A percentile compares a stretch with the other conserved stretches of the same genome.
Evolutionary conservation across 2,329 filamentous ascomycete genomes (phyloP).

Genomic region (Claviceps pusilla): DNA sequence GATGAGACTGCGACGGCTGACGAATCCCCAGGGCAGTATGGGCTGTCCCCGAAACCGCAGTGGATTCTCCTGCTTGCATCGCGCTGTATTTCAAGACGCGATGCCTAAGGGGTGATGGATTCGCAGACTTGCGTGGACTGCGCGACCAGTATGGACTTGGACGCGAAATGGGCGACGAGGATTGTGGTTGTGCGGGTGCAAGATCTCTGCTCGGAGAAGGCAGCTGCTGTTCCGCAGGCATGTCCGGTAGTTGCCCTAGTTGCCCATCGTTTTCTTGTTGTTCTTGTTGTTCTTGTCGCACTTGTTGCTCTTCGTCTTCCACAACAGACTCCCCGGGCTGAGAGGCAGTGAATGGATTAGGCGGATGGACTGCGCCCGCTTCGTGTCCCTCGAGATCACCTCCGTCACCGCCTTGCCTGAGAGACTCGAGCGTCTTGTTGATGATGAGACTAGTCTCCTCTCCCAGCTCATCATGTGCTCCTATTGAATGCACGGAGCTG

Average conservation of each 20-base stretch:
- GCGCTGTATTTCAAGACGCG: slow-evolving; percentile 19
- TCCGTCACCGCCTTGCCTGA: slow-evolving; percentile 21
- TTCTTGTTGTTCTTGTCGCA: not conserved
- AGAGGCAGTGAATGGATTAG: slow-evolving; percentile 1
- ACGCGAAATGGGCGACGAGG: slow-evolving; percentile 11
- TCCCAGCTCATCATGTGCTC: slow-evolving; percentile 31
- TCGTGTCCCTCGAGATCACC: not conserved
- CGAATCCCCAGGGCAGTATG: not conserved
- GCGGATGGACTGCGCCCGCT: slow-evolving; percentile 1
- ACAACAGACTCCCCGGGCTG: slow-evolving; percentile 2
- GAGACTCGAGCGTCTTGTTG: slow-evolving; percentile 36
- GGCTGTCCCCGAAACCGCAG: not conserved
- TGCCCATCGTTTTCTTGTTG: not conserved
- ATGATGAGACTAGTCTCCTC: slow-evolving; percentile 43
- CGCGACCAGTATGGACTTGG: slow-evolving; percentile 16
- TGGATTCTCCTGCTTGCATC: slow-evolving; percentile 10
- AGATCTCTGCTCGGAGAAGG: slow-evolving; percentile 4
- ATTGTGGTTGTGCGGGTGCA: not conserved
- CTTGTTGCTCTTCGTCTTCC: not conserved
- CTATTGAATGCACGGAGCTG: slow-evolving; percentile 17
- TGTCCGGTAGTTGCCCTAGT: not conserved
- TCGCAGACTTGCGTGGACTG: slow-evolving; percentile 20
- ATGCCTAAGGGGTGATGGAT: slow-evolving; percentile 18
- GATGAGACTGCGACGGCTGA: slow-evolving; percentile 1
- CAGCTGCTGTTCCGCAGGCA: slow-evolving; percentile 7